Evolutionary conservation across 345 rosid genomes (phyloP).

Genomic region (Ceriops tagal): DNA sequence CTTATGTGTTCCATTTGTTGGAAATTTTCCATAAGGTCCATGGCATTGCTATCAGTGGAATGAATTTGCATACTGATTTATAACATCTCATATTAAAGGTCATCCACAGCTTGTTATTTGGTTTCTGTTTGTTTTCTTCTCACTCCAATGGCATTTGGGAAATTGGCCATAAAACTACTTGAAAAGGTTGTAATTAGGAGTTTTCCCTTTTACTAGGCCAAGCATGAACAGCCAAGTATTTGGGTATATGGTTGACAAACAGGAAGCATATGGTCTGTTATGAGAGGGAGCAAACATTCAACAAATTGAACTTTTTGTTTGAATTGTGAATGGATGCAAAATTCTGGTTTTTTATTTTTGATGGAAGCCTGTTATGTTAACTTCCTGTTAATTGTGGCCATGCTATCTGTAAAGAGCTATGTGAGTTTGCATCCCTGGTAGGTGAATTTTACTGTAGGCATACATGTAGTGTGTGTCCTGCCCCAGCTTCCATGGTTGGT

Average conservation of each 20-base stretch:
- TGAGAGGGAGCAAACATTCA: background rate
- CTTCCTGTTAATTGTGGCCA: background rate
- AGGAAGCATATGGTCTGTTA: background rate
- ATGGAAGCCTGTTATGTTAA: background rate
- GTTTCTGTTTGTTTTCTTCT: background rate
- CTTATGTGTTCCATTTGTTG: background rate
- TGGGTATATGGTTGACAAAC: background rate
- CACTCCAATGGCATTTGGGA: background rate
- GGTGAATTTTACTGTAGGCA: too few species aligned
- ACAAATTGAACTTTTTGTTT: background rate
- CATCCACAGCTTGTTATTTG: background rate
- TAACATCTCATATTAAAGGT: background rate
- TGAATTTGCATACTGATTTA: background rate
- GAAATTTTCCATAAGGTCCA: background rate
- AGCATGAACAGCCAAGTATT: too few species aligned
- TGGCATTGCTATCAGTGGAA: background rate
- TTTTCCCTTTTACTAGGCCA: background rate
- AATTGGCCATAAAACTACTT: too few species aligned
- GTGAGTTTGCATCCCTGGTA: background rate
- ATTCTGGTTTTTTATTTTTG: background rate
- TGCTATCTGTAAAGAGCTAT: background rate
- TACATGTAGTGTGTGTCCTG: too few species aligned
- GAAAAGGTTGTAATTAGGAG: background rate
- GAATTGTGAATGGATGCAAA: background rate
- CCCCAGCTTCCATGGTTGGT: background rate